Evolutionary conservation across 768 basidiomycete species (phyloP), one percentile per base, ranked within the genome.

Genomic region (Kockovaella imperatae): DNA sequence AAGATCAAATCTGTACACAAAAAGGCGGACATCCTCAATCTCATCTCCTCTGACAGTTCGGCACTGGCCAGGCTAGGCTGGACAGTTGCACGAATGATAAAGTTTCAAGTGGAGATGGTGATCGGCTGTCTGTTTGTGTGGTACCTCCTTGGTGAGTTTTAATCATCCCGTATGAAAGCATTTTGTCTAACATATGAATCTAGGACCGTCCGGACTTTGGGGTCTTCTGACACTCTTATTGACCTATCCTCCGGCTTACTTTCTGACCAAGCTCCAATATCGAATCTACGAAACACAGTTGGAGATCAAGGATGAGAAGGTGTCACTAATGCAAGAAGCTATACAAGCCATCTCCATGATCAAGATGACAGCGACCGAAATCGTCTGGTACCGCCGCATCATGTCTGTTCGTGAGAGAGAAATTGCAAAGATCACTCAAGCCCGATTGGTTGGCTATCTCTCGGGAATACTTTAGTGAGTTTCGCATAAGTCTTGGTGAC

Each of bases 291-390:
- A 56, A 17, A 53, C 57, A 24, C 39, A 45, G 8, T 35, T 53
- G 25, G 42, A 32, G 10, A 42, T 57, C 26, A 49, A 51, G 20
- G 62, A 59, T 30, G 49, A 54, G 28, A 56, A 56, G 28, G 42
- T 57, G n/a, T 35, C 58, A 0, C 30, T 62, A 8, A 53, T 69
- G 57, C 53, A 61, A 35, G 60, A 67, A 45, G 56, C 55, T 1
- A 52, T 66, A 14, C 64, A 62, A 38, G 58, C 61, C 3, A 62
- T 66, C 17, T 56, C 64, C 6, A 58, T 60, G 58, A 60, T 66
- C 52, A 66, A 66, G 47, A 56, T 60, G 54, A 62, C 56, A 56
- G 64, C 60, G 1, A 46, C 53, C 2, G 64, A 66, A 35, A 25
- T 42, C n/a, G 58, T 57, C 47, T 66, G 68, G 55, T 59, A 39